These are phyloP conservation scores for Cladosporium sp. DNA, from an alignment of 2,329 filamentous ascomycete genomes.

Conservation along the genomic window DNA sequence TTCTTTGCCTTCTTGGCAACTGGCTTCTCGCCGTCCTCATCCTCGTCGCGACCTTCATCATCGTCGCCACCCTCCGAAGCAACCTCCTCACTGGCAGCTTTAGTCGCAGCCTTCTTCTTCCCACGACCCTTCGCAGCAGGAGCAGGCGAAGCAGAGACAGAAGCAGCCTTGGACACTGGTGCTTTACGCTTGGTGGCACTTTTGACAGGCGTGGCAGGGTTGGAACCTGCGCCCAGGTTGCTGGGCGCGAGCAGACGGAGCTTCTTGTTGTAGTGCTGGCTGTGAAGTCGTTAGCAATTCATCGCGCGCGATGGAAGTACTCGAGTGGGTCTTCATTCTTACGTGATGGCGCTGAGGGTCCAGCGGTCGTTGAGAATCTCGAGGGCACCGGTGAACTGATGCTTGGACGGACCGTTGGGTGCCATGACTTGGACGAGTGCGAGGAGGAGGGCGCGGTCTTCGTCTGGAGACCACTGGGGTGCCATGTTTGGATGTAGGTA, in stretches of 20 bases:
- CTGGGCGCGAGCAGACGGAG: not conserved
- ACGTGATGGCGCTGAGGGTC: slow-evolving; percentile 7
- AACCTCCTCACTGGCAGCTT: not conserved
- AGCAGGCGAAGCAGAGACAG: not conserved
- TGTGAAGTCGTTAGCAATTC: not conserved
- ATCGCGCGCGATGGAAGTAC: not conserved
- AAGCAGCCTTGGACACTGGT: not conserved
- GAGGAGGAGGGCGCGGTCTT: slow-evolving; percentile 9
- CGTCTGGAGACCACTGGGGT: not conserved
- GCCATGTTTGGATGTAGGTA: not conserved
- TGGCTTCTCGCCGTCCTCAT: not conserved
- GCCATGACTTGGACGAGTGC: slow-evolving; percentile 8
- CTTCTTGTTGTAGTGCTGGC: slow-evolving; percentile 13
- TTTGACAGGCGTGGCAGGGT: not conserved
- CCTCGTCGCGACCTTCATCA: not conserved
- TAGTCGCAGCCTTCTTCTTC: not conserved
- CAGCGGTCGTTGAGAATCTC: not conserved
- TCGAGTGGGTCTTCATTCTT: not conserved
- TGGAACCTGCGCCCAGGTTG: not conserved
- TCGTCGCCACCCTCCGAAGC: not conserved
- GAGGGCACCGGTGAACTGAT: not conserved
- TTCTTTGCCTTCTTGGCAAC: not conserved
- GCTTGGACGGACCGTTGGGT: slow-evolving; percentile 4
- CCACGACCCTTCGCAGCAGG: not conserved
- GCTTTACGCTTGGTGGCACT: slow-evolving; percentile 2